phyloP scores from a whole-genome alignment of 2,329 filamentous ascomycete species.

The Ilyonectria robusta region DNA sequence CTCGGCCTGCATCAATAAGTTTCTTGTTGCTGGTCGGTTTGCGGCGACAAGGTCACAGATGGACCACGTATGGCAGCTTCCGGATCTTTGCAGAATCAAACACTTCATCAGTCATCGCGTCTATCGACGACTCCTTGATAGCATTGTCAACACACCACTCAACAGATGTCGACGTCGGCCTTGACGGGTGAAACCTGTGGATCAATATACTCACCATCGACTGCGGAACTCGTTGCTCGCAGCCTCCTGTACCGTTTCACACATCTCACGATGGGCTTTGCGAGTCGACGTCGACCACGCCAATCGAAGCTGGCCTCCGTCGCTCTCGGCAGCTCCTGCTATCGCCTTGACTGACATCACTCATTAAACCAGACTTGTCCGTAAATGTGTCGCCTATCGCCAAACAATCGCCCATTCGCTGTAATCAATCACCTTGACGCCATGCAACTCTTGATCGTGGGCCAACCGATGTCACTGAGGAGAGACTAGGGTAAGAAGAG shows the following conservation, averaged over 20 bases:
- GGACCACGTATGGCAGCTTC: conserved; percentile 57
- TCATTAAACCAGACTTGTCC: conserved; percentile 49
- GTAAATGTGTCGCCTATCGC: conserved; percentile 52
- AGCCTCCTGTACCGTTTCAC: conserved; percentile 50
- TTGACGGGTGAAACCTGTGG: conserved; percentile 52
- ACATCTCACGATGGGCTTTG: conserved; percentile 44
- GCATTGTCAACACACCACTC: conserved; percentile 53
- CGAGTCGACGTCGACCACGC: conserved; percentile 46
- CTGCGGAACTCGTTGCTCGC: conserved; percentile 49
- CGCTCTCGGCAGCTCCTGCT: conserved; percentile 33
- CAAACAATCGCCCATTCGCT: conserved; percentile 47
- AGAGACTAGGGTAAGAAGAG: not conserved
- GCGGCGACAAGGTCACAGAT: conserved; percentile 55
- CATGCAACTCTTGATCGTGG: conserved; percentile 39
- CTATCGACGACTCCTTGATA: conserved; percentile 56
- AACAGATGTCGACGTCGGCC: conserved; percentile 53
- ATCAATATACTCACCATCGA: conserved; percentile 52
- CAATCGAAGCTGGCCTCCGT: conserved; percentile 42
- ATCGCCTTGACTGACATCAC: conserved; percentile 48
- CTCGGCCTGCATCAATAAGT: conserved; percentile 53
- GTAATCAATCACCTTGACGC: conserved; percentile 50
- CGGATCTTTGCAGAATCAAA: conserved; percentile 58
- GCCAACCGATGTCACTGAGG: conserved; percentile 27
- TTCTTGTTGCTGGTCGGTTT: conserved; percentile 55
- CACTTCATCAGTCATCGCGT: conserved; percentile 56